A percentile compares a stretch with the other conserved stretches of the same genome.
phyloP scores from a whole-genome alignment of 2,329 filamentous ascomycete species.

The Colletotrichum chrysophilum region DNA sequence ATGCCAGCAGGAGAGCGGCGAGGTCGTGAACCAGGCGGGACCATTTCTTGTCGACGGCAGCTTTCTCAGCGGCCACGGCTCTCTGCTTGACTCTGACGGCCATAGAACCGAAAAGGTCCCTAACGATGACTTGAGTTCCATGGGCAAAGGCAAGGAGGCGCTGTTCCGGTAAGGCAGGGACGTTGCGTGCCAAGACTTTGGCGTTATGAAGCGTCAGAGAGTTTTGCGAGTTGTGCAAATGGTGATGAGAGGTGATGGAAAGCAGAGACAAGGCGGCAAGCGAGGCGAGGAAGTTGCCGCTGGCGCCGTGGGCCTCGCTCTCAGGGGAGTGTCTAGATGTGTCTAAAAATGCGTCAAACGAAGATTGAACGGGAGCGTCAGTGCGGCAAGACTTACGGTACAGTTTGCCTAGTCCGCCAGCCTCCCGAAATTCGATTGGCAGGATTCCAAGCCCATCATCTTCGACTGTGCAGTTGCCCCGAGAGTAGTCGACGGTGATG shows the following conservation, averaged over 20 bases:
- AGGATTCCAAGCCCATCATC: slow-evolving; percentile 85
- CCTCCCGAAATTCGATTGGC: slow-evolving; percentile 71
- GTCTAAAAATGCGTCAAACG: slow-evolving; percentile 52
- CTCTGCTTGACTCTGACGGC: slow-evolving; percentile 89
- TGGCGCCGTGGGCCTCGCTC: slow-evolving; percentile 63
- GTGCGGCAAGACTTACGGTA: slow-evolving; percentile 63
- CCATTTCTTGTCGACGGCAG: slow-evolving; percentile 67
- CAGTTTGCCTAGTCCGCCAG: slow-evolving; percentile 74
- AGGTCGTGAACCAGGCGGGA: slow-evolving; percentile 63
- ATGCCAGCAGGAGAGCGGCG: slow-evolving; percentile 73
- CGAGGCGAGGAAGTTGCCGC: slow-evolving; percentile 80
- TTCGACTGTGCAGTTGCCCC: slow-evolving; percentile 79
- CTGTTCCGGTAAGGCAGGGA: slow-evolving; percentile 65
- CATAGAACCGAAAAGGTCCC: slow-evolving; percentile 87
- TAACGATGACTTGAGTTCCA: slow-evolving; percentile 78
- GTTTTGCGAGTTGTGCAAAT: slow-evolving; percentile 63
- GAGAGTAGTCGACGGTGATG: slow-evolving; percentile 74
- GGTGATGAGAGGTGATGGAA: slow-evolving; percentile 75
- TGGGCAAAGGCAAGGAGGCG: slow-evolving; percentile 60
- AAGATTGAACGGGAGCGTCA: not conserved
- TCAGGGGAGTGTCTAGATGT: slow-evolving; percentile 73
- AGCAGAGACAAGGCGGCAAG: slow-evolving; percentile 78
- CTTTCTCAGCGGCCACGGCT: slow-evolving; percentile 56
- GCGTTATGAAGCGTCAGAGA: slow-evolving; percentile 75
- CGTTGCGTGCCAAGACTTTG: slow-evolving; percentile 65